Evolutionary conservation across 2,329 filamentous ascomycete genomes (phyloP).

Genomic region (Cordyceps cateniannulata): DNA sequence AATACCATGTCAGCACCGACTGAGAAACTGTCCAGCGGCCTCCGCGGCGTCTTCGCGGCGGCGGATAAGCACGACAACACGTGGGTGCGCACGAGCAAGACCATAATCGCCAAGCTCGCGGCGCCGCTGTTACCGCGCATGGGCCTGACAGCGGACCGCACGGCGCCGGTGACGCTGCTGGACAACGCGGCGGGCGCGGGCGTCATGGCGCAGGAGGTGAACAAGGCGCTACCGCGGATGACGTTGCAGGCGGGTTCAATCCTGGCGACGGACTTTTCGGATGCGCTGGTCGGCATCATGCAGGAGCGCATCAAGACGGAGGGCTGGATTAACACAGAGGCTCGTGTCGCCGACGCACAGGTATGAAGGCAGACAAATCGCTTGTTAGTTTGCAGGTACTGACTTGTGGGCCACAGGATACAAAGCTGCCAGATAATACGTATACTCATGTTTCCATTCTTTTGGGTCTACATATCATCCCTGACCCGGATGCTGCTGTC

Average conservation of each 20-base stretch:
- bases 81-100: constrained; percentile 3
- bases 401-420: constrained; percentile 24
- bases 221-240: constrained; percentile 28
- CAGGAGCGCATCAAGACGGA: constrained; percentile 32
- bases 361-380: constrained; percentile 22
- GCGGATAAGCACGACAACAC: background rate
- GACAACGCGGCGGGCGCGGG: constrained; percentile 50
- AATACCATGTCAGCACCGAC: background rate
- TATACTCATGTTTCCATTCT: constrained; percentile 40
- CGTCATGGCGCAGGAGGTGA: constrained; percentile 39
- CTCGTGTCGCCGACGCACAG: constrained; percentile 39
- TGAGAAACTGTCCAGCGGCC: background rate
- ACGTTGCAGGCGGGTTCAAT: constrained; percentile 38
- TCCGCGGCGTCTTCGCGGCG: constrained; percentile 4
- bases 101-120: constrained; percentile 4
- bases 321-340: constrained; percentile 40
- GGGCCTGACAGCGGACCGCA: constrained; percentile 7
- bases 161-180: constrained; percentile 33
- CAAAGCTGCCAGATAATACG: constrained; percentile 29
- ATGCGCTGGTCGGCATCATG: constrained; percentile 34
- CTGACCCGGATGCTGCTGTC: constrained; percentile 29
- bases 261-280: constrained; percentile 42
- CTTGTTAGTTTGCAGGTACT: background rate
- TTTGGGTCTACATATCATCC: constrained; percentile 42
- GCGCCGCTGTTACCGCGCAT: constrained; percentile 5